Conservation (phyloP, 768 basidiomycete genomes). For the Boletus edulis region DNA sequence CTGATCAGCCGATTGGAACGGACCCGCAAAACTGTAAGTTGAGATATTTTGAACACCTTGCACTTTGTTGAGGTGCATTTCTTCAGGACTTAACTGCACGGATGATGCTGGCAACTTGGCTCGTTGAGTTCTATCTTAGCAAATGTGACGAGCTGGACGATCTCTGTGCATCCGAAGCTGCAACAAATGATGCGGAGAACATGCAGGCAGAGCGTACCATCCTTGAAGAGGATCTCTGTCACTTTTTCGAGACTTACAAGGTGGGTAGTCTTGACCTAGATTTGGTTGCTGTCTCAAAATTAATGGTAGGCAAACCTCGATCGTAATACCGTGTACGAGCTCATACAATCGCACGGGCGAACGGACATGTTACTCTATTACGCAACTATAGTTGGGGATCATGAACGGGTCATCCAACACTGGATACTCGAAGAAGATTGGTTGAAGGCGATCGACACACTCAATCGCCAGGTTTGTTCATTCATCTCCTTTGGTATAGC, state of each 20-base stretch:
- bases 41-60: background rate
- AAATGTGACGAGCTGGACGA: constrained; percentile 98
- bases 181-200: constrained; percentile 81
- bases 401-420: constrained; percentile 82
- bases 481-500: background rate
- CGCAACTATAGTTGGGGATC: constrained; percentile 79
- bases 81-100: constrained; percentile 85
- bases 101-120: constrained; percentile 98
- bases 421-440: constrained; percentile 93
- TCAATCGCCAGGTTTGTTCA: constrained; percentile 74
- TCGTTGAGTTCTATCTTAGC: constrained; percentile 94
- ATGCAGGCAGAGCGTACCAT: constrained; percentile 75
- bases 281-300: background rate
- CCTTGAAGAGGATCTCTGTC: constrained; percentile 88
- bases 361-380: constrained; percentile 91
- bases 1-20: constrained; percentile 84
- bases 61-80: background rate
- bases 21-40: constrained; percentile 74
- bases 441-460: constrained; percentile 84
- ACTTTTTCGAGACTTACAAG: constrained; percentile 94
- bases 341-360: constrained; percentile 91
- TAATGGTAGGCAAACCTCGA: constrained; percentile 75
- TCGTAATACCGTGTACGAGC: constrained; percentile 81
- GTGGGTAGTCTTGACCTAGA: constrained; percentile 37
- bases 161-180: constrained; percentile 81